Percentiles rank a stretch among this genome's conserved stretches.
These are phyloP conservation scores for Akanthomyces dipterigenus DNA, from an alignment of 2,329 filamentous ascomycete species.

Conservation along the genomic window DNA sequence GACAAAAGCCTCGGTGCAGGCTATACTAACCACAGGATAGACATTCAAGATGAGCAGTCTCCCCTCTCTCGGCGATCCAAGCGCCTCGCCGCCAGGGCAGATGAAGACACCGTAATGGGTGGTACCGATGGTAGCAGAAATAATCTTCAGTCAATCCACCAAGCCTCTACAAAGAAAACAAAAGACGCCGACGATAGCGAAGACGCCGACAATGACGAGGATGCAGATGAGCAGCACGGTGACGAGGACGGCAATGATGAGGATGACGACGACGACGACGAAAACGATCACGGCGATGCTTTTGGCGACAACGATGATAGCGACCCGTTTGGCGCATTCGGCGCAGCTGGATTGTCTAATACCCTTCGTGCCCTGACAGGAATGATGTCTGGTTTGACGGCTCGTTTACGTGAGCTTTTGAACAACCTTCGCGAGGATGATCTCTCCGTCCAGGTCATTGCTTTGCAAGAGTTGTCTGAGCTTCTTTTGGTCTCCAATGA, in stretches of 20 bases:
- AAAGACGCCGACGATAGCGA: conserved; percentile 13
- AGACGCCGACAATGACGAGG: background rate
- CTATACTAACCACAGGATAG: background rate
- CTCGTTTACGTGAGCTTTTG: conserved; percentile 71
- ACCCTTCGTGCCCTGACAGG: conserved; percentile 83
- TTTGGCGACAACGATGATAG: conserved; percentile 61
- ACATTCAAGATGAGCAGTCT: conserved; percentile 14
- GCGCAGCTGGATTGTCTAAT: conserved; percentile 64
- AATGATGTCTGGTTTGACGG: conserved; percentile 81
- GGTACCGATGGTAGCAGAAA: conserved; percentile 54
- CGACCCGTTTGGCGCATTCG: conserved; percentile 59
- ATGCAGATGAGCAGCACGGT: background rate
- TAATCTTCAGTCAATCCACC: conserved; percentile 34
- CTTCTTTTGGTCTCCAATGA: conserved; percentile 91
- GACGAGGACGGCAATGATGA: conserved; percentile 30
- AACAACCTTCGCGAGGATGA: conserved; percentile 74
- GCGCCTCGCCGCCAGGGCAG: conserved; percentile 44
- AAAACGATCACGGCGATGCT: conserved; percentile 46
- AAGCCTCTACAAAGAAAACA: conserved; percentile 27
- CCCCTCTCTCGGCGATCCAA: conserved; percentile 43
- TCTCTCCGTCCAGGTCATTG: conserved; percentile 85
- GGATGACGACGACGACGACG: conserved; percentile 28
- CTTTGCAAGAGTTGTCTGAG: conserved; percentile 87
- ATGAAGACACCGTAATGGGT: conserved; percentile 65
- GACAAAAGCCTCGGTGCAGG: background rate